Base-by-base conservation (phyloP, 139 green algal species). In the Coccomyxa sp. region DNA sequence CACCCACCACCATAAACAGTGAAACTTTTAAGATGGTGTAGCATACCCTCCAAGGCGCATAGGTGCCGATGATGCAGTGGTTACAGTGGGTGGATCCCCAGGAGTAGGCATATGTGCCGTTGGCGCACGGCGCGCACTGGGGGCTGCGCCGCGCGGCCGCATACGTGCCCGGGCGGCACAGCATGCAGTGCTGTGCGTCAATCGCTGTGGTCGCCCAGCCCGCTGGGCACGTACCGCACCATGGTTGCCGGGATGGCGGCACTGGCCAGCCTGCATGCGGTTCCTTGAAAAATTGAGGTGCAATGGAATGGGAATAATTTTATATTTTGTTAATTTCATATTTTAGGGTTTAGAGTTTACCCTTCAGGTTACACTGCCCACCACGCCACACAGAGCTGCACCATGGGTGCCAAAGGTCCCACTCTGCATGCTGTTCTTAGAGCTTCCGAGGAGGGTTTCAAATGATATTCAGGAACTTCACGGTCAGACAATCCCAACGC, bases 11-110 rank as follows among this genome's bases (percentile, higher is more conserved):
- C 38, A 51, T 51, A 51, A 51, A 7, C 38, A 7, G 7, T 7
- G 7, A 51, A 7, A 51, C 38, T 51, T 51, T 7, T 11, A 9
- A 11, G 63, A 71, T 9, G 18, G 1, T 71, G 63, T 28, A 71
- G 1, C 12, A 10, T n/a, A 77, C 71, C 71, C 17, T 15, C 14
- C 27, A 59, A 1, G 88, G 81, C 21, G 88, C 74, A 76, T 84
- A 87, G 3, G 89, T 92, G 17, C 85, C 85, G 30, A 79, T 83
- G 31, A 91, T 90, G 86, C 89, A 93, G 74, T 91, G 86, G n/a
- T 83, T 84, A 84, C 89, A 93, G 74, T 89, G 80, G 31, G 66
- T 80, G 28, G 88, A 91, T 13, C 89, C 88, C 89, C 89, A 93
- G 57, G 82, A 87, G 68, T 81, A 78, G 67, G 84, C 82, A 84